These are phyloP conservation scores for Senna tora DNA, from an alignment of 306 rosid genomes.

Conservation along the genomic window DNA sequence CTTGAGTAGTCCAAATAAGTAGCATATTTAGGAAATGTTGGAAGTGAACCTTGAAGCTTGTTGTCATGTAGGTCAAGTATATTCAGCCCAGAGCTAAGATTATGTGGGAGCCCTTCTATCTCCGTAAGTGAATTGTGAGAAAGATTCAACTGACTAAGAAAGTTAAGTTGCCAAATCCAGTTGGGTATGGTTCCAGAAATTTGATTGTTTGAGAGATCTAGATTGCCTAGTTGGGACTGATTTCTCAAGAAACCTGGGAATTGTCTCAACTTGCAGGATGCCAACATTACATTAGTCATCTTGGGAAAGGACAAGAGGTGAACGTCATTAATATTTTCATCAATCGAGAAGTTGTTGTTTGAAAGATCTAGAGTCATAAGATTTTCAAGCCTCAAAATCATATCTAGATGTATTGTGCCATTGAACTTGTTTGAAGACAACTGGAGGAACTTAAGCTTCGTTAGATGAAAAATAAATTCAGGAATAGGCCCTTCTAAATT, in stretches of 20 bases:
- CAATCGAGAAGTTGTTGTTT: conserved; percentile 37
- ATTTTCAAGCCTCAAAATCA: conserved; percentile 10
- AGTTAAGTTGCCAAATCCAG: conserved; percentile 52
- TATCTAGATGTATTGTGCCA: conserved; percentile 27
- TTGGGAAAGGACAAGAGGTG: neutral
- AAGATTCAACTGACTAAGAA: conserved; percentile 35
- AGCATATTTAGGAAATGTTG: neutral
- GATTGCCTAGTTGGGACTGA: neutral
- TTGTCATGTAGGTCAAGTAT: conserved; percentile 50
- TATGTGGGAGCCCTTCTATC: conserved; percentile 7
- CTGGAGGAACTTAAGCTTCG: conserved; percentile 11
- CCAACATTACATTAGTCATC: conserved; percentile 31
- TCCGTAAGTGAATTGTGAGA: conserved; percentile 40
- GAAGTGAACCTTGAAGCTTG: conserved; percentile 42
- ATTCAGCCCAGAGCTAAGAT: neutral
- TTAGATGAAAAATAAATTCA: conserved; percentile 19
- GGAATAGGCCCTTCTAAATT: conserved; percentile 51
- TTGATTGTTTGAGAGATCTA: conserved; percentile 59
- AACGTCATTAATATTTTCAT: neutral
- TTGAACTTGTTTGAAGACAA: conserved; percentile 54
- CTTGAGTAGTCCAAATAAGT: conserved; percentile 1
- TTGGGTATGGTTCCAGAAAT: conserved; percentile 49
- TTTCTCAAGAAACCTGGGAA: conserved; percentile 42
- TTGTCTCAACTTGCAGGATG: conserved; percentile 31
- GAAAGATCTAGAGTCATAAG: conserved; percentile 53